A percentile compares a stretch with the other conserved stretches of the same genome.
Conservation (phyloP, 2,329 filamentous ascomycete species). For the Colletotrichum filicis region DNA sequence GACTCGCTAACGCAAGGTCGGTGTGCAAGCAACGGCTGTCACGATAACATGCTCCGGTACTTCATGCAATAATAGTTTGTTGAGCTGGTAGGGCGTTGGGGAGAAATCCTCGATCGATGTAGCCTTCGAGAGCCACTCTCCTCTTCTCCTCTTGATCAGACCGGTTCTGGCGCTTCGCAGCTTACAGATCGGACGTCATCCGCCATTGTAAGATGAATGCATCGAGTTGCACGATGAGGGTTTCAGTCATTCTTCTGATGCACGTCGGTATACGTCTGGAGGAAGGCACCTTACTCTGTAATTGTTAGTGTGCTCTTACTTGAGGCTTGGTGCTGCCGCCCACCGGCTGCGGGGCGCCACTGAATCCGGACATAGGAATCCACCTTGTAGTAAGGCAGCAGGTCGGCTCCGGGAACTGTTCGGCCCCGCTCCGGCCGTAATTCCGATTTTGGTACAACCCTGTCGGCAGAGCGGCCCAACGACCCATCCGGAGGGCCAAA, state of each 20-base stretch:
- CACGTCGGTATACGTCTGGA: no score
- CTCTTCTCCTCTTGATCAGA: background rate
- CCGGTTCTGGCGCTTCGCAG: no score
- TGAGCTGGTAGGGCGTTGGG: background rate
- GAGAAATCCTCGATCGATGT: background rate
- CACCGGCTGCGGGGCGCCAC: background rate
- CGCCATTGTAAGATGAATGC: background rate
- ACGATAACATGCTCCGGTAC: background rate
- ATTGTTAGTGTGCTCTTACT: background rate
- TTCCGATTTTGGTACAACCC: background rate
- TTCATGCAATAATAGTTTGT: background rate
- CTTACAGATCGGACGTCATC: no score
- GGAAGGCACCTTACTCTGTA: background rate
- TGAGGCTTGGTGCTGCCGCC: no score
- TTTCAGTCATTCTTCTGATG: background rate
- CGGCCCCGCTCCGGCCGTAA: no score
- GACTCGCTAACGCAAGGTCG: background rate
- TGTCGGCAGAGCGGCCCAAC: background rate
- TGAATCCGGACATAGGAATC: no score
- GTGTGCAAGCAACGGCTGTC: background rate
- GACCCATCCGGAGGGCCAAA: background rate
- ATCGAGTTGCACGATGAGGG: background rate
- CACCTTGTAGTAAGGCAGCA: background rate
- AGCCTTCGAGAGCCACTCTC: background rate
- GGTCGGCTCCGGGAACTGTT: background rate